Conservation (phyloP, 139 green algal species). For the Chlorella vulgaris region DNA sequence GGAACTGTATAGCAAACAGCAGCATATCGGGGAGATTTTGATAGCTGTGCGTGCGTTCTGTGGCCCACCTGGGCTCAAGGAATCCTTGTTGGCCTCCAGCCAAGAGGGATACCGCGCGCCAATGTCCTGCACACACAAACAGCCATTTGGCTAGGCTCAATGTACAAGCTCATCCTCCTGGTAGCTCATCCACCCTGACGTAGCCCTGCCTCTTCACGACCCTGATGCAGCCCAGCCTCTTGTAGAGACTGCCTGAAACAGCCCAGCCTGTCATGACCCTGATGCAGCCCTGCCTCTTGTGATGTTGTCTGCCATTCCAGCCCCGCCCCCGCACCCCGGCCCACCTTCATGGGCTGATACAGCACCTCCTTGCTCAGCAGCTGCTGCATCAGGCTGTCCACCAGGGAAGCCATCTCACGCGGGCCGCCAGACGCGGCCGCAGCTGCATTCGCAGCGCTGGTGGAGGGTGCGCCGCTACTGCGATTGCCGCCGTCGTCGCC, state of each 20-base stretch:
- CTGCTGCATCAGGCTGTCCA: constrained; percentile 84
- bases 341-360: constrained; percentile 81
- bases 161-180: neutral
- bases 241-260: too few species aligned
- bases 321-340: too few species aligned
- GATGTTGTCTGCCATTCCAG: too few species aligned
- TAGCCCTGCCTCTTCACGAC: too few species aligned
- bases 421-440: constrained; percentile 5
- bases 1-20: neutral
- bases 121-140: constrained; percentile 69
- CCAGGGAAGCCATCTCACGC: constrained; percentile 61
- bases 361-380: constrained; percentile 90
- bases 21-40: neutral
- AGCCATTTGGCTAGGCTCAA: neutral
- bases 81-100: constrained; percentile 61
- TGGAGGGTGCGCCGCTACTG: neutral
- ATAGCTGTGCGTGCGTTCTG: too few species aligned
- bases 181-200: too few species aligned
- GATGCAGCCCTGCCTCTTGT: too few species aligned
- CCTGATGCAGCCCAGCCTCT: too few species aligned
- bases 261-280: neutral
- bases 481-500: neutral
- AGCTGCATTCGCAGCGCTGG: too few species aligned
- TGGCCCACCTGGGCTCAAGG: constrained; percentile 32
- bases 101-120: constrained; percentile 78